Evolutionary conservation across 306 rosid species (phyloP), one percentile per base, ranked within the genome.

Genomic region (Lagenaria siceraria): DNA sequence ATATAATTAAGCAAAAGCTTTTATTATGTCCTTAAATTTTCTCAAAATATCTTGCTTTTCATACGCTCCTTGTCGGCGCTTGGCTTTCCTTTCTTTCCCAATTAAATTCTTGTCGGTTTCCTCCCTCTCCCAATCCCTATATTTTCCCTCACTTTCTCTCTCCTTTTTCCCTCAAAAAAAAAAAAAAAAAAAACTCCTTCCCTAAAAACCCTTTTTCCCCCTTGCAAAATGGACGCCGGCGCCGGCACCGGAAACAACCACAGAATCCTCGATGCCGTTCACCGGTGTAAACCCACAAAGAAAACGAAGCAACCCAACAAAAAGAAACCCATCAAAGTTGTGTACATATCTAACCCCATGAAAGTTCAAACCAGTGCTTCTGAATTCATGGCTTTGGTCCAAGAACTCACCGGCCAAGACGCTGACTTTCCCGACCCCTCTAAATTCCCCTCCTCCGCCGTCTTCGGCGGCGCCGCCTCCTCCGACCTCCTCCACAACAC

Each of bases 311-410:
- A 13, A 2, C 21, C 55, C 55, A 43, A 21, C 11, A 69, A 42
- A 75, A 81, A 83, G 22, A 69, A 84, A 55, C 87, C 80, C 12
- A 81, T 92, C 35, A 92, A 92, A 58, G 96, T 92, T 1, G 91
- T 88, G 9, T 92, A 92, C 84, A 92, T 92, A 81, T 89, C 97
- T 7, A 92, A 88, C 78, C 97, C 97, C 4, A 85, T 90, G 85
- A 90, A 89, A 86, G 91, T 92, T 8, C 78, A 89, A 66, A 83
- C 96, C 0, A 86, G 87, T 75, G 96, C 91, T 10, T 84, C 97
- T 0, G 80, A 87, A 61, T 92, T 92, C 76, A 87, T 96, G 79
- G 94, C 96, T 4, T 87, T 92, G 21, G 97, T 92, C 21, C 97
- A 92, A 80, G 90, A 92, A 63, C 90, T 90, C 79, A 92, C 97